Conservation (phyloP, 345 rosid species). For the Lumnitzera racemosa region DNA sequence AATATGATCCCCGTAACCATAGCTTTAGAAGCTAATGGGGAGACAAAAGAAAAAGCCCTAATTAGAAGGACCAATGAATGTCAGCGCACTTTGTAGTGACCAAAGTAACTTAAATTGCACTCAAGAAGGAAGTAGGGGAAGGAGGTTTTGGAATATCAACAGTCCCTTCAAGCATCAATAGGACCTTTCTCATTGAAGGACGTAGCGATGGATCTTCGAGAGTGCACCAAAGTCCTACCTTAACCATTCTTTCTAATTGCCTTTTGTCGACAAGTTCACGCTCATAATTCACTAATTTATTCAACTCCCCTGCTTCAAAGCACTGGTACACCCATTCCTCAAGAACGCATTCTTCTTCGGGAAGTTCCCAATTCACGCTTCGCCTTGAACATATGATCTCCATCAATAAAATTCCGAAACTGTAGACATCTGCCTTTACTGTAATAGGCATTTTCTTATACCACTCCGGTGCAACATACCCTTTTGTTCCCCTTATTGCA, state of each 20-base stretch:
- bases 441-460: slow-evolving; percentile 13
- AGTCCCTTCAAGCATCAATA: slow-evolving; percentile 10
- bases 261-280: slow-evolving; percentile 2
- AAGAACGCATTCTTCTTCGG: slow-evolving; percentile 8
- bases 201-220: slow-evolving; percentile 9
- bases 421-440: slow-evolving; percentile 21
- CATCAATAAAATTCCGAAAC: slow-evolving; percentile 17
- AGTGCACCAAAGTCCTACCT: slow-evolving; percentile 15
- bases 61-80: no score
- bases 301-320: slow-evolving; percentile 3
- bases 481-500: slow-evolving; percentile 12
- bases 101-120: not conserved
- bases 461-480: slow-evolving; percentile 19
- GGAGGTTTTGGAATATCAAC: slow-evolving; percentile 12
- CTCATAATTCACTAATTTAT: slow-evolving; percentile 5
- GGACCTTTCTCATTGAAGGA: slow-evolving; percentile 13
- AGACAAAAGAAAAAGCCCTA: no score
- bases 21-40: no score
- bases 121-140: slow-evolving; percentile 7
- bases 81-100: no score
- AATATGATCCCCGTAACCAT: no score
- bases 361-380: slow-evolving; percentile 1
- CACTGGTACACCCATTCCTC: slow-evolving; percentile 16
- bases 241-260: slow-evolving; percentile 9
- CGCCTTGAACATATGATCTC: slow-evolving; percentile 9